Conservation (phyloP, 2,329 filamentous ascomycete genomes). For the Alternaria rosae region DNA sequence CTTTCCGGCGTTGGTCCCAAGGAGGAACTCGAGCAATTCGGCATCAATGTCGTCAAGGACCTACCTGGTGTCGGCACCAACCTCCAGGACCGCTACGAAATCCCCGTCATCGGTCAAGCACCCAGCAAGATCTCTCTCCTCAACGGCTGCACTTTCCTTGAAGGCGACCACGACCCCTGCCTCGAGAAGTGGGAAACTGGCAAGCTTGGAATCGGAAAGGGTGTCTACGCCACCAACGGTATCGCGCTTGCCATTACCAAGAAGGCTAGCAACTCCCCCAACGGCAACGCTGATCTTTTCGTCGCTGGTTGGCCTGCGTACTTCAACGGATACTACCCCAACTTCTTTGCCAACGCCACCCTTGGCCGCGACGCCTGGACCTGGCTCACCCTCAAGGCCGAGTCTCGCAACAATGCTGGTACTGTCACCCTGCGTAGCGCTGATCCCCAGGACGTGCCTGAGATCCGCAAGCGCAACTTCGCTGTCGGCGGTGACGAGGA, state of each 20-base stretch:
- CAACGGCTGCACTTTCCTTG: constrained; percentile 52
- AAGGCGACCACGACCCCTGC: constrained; percentile 52
- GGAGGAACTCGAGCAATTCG: constrained; percentile 60
- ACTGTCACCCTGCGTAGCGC: constrained; percentile 66
- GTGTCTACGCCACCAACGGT: constrained; percentile 60
- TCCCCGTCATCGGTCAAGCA: constrained; percentile 54
- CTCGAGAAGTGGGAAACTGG: constrained; percentile 53
- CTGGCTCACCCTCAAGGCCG: constrained; percentile 65
- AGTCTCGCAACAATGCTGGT: constrained; percentile 67
- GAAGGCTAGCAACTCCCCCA: constrained; percentile 46
- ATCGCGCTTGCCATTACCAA: constrained; percentile 58
- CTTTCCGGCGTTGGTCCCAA: constrained; percentile 66
- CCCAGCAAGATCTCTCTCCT: constrained; percentile 41
- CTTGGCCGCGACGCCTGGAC: constrained; percentile 56
- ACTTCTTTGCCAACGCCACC: constrained; percentile 58
- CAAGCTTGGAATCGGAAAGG: constrained; percentile 43
- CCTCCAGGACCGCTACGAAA: constrained; percentile 67
- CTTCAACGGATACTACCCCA: constrained; percentile 63
- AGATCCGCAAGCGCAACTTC: constrained; percentile 54
- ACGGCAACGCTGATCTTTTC: constrained; percentile 60
- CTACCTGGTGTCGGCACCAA: constrained; percentile 70
- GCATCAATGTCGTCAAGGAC: constrained; percentile 63
- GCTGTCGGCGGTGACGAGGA: constrained; percentile 48
- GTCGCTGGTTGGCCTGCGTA: constrained; percentile 62
- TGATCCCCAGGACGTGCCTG: constrained; percentile 68